Evolutionary conservation across 1,284 basidiomycete genomes (phyloP), one percentile per base, ranked within the genome.

Genomic region (Ceratobasidium sp.): DNA sequence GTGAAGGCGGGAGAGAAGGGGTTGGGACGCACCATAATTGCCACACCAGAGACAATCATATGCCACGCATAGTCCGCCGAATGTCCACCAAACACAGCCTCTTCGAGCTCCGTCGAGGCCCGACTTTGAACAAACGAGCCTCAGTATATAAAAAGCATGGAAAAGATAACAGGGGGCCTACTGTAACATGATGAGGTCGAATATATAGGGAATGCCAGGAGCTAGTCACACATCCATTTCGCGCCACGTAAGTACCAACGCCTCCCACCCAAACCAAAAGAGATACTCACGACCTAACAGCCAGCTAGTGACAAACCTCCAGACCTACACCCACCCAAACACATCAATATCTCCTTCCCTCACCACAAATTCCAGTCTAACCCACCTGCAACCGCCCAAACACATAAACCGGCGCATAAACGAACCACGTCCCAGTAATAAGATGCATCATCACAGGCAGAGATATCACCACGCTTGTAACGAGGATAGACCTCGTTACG

Each of bases 171-270:
- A n/a, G 42, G 48, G 26, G 13, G 86, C 90, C 78, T 82, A 94
- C 93, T 94, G 96, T 62, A 95, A 85, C 92, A 94, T 93, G 15
- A 90, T 82, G 56, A 95, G 82, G 78, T 94, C 91, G 82, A 96
- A 95, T 10, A 96, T 84, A 80, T 91, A 93, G 75, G 85, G 86
- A 50, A 95, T 84, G 4, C 89, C 89, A 23, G 83, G 82, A 50
- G 90, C 92, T 92, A 33, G 28, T 50, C 46, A 50, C 48, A 54
- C 33, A 42, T 33, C 23, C 44, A 28, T 17, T 28, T 13, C 59
- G n/a, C 56, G 56, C 56, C 56, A 57, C 28, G n/a, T 57, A n/a
- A n/a, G n/a, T n/a, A n/a, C n/a, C n/a, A n/a, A n/a, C n/a, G n/a
- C n/a, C n/a, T n/a, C n/a, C n/a, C n/a, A n/a, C n/a, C n/a, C n/a